Conservation (phyloP, 805 yeast species). For the Kodamaea restingae region DNA sequence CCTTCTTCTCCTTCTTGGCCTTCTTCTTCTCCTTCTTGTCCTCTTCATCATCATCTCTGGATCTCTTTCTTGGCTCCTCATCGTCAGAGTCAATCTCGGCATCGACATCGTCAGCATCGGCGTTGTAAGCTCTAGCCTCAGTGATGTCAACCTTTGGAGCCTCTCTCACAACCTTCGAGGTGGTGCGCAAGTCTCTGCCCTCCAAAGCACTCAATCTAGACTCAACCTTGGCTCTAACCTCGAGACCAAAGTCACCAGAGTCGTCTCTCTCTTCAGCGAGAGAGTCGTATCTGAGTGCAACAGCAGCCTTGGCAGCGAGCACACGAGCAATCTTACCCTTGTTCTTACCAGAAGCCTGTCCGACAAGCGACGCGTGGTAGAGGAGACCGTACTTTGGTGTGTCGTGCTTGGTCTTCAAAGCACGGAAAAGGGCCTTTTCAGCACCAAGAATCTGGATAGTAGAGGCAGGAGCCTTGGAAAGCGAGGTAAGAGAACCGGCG, state of each 20-base stretch:
- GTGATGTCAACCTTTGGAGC: constrained; percentile 82
- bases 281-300: constrained; percentile 94
- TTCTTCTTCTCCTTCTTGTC: constrained; percentile 31
- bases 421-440: constrained; percentile 97
- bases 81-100: constrained; percentile 30
- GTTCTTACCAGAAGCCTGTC: constrained; percentile 96
- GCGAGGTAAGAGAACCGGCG: constrained; percentile 88
- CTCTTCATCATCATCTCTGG: constrained; percentile 21
- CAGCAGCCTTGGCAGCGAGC: constrained; percentile 97
- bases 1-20: constrained; percentile 25
- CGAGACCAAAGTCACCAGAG: constrained; percentile 88
- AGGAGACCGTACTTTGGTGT: constrained; percentile 97
- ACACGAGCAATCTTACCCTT: constrained; percentile 99
- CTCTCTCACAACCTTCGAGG: constrained; percentile 76
- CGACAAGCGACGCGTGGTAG: constrained; percentile 95
- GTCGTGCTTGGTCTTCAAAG: constrained; percentile 96
- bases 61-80: constrained; percentile 13
- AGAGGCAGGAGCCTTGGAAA: constrained; percentile 98
- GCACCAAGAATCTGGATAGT: constrained; percentile 98
- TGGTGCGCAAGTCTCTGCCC: constrained; percentile 93
- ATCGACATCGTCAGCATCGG: constrained; percentile 81
- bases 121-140: constrained; percentile 85
- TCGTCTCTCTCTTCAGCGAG: constrained; percentile 96
- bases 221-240: constrained; percentile 90
- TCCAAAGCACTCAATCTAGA: constrained; percentile 90